A percentile compares a stretch with the other conserved stretches of the same genome.
Conservation (phyloP, 192 early-diverging fungal genomes). For the Entomortierella chlamydospora region DNA sequence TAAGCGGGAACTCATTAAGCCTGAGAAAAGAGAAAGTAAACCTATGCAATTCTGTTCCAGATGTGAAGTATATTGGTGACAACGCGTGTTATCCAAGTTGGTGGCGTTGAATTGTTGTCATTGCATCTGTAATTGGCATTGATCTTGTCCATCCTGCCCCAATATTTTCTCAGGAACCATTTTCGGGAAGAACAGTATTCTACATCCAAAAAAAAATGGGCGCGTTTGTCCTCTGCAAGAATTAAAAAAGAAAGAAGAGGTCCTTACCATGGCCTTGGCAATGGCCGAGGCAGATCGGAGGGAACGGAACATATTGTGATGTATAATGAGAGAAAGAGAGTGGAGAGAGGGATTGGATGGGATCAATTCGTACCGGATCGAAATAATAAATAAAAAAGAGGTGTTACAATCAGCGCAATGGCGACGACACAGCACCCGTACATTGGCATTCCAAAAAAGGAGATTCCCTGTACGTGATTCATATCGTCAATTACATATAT, state of each 20-base stretch:
- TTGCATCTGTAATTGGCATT: no score
- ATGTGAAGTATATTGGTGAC: no score
- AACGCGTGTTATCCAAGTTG: not conserved
- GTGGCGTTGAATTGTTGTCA: not conserved
- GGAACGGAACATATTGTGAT: conserved; percentile 43
- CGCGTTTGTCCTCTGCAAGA: not conserved
- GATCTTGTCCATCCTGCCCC: not conserved
- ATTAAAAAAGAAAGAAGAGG: not conserved
- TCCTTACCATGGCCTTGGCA: conserved; percentile 54
- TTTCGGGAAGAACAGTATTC: not conserved
- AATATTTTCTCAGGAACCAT: not conserved
- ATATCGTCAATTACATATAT: not conserved
- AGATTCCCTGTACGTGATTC: not conserved
- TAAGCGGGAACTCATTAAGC: not conserved
- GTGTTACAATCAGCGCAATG: no score
- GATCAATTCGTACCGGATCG: not conserved
- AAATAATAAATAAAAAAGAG: not conserved
- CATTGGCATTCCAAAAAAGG: not conserved
- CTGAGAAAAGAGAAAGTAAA: not conserved
- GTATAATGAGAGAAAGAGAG: conserved; percentile 2
- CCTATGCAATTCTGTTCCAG: no score
- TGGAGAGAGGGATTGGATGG: not conserved
- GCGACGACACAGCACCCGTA: not conserved
- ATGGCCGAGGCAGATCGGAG: conserved; percentile 48
- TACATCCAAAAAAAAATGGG: not conserved